A percentile compares a stretch with the other conserved stretches of the same genome.
Evolutionary conservation across 371 early-diverging fungal genomes (phyloP).

Genomic region (Rhizopus stolonifer): DNA sequence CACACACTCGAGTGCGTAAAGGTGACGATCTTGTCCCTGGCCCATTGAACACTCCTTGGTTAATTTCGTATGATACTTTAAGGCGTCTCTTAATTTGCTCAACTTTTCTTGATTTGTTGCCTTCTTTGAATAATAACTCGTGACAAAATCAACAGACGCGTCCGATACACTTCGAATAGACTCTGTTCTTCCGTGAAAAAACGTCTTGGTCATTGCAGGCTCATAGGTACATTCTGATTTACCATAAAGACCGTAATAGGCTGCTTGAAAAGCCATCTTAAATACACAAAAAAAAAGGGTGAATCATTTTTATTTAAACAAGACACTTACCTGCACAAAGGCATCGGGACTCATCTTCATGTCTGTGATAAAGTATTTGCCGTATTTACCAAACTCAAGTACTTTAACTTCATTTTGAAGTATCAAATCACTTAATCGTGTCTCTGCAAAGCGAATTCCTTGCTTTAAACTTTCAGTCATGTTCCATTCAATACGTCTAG

Average conservation of each 20-base stretch:
- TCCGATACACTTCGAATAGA: constrained; percentile 80
- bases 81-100: constrained; percentile 56
- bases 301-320: neutral
- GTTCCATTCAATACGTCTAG: constrained; percentile 57
- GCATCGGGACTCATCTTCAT: constrained; percentile 76
- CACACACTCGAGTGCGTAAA: constrained; percentile 73
- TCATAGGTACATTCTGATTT: constrained; percentile 81
- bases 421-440: constrained; percentile 53
- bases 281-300: no score
- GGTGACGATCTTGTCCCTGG: constrained; percentile 83
- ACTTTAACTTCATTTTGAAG: constrained; percentile 66
- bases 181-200: constrained; percentile 86
- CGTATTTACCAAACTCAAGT: constrained; percentile 63
- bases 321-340: constrained; percentile 60
- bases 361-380: constrained; percentile 72
- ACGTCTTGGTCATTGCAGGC: constrained; percentile 82
- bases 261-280: constrained; percentile 91
- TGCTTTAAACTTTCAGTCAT: constrained; percentile 42
- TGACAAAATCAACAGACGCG: constrained; percentile 72
- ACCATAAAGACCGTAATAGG: constrained; percentile 85
- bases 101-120: constrained; percentile 45
- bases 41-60: constrained; percentile 76
- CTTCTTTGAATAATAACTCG: constrained; percentile 64
- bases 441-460: constrained; percentile 58
- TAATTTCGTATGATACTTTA: constrained; percentile 68